phyloP scores from a whole-genome alignment of 2,329 filamentous ascomycete genomes.

The Podosphaera xanthii region DNA sequence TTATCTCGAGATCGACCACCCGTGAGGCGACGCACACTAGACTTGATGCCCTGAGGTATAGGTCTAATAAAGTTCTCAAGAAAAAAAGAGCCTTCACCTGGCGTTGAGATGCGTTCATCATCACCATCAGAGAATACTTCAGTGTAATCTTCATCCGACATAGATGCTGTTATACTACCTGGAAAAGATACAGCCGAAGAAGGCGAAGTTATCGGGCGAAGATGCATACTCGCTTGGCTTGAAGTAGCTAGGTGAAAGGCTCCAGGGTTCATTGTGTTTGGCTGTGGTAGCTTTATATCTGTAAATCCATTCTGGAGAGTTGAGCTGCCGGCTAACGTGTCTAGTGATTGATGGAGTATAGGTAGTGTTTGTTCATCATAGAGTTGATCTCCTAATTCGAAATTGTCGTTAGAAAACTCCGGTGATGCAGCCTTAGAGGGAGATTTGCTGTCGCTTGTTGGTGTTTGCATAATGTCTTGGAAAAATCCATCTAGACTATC shows the following conservation, averaged over 20 bases:
- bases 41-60: slow-evolving; percentile 30
- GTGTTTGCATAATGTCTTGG: slow-evolving; percentile 36
- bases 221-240: slow-evolving; percentile 46
- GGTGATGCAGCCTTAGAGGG: slow-evolving; percentile 38
- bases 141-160: slow-evolving; percentile 50
- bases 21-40: slow-evolving; percentile 37
- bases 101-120: slow-evolving; percentile 20
- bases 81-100: slow-evolving; percentile 24
- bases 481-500: slow-evolving; percentile 69
- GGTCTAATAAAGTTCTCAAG: slow-evolving; percentile 39
- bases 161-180: slow-evolving; percentile 33
- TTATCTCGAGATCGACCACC: slow-evolving; percentile 23
- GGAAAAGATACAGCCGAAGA: slow-evolving; percentile 33
- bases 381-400: slow-evolving; percentile 55
- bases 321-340: slow-evolving; percentile 41
- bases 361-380: slow-evolving; percentile 88
- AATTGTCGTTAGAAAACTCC: slow-evolving; percentile 38
- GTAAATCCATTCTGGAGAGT: slow-evolving; percentile 78
- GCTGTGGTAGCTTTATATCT: slow-evolving; percentile 38
- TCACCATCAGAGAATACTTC: slow-evolving; percentile 65
- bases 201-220: slow-evolving; percentile 68
- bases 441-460: slow-evolving; percentile 35
- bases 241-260: slow-evolving; percentile 27
- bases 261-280: slow-evolving; percentile 38
- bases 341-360: slow-evolving; percentile 63